Base-by-base conservation (phyloP, 164 flowering plant species). In the Dillenia suffruticosa region DNA sequence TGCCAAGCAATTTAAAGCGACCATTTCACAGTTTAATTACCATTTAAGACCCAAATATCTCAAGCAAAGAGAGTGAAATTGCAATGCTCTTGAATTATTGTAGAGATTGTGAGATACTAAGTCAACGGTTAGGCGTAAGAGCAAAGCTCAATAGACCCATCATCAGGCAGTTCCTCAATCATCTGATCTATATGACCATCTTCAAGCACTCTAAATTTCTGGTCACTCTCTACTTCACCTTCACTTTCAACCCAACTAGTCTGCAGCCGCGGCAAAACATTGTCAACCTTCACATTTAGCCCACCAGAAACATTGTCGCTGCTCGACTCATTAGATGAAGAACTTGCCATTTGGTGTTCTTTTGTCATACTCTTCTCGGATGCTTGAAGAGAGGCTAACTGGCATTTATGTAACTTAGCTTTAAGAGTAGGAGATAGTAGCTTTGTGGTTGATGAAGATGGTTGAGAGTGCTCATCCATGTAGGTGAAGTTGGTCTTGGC, bases 131-230 rank as follows among this genome's bases (percentile, higher is more conserved):
- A 32, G 40, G 6, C 40, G 5, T 4, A 32, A 63, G 74, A 62
- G 56, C 79, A 59, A 26, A 75, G 64, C 73, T 79, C 82, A 56
- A 70, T 51, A 19, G 73, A 68, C 10, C 77, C 79, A 64, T 55
- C 64, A 62, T 79, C 71, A 22, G 71, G 70, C 72, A 79, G 53
- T 61, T 79, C 82, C 64, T 79, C 65, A 40, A 79, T 79, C 82
- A 79, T 79, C 56, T 79, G 79, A 68, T 79, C 79, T 8, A 78
- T 69, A 52, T 76, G 74, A n/a, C 70, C 74, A 58, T 77, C 76
- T 68, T 73, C 77, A 47, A 77, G 77, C 19, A 55, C 32, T 54
- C 59, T 58, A 43, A 61, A 45, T 2, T 63, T 45, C 24, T 69
- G 66, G 5, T 14, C 46, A 22, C 51, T 60, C 56, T 51, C 62